Conservation (phyloP, 176 grass and related monocot species). For the Aechmea fasciata region DNA sequence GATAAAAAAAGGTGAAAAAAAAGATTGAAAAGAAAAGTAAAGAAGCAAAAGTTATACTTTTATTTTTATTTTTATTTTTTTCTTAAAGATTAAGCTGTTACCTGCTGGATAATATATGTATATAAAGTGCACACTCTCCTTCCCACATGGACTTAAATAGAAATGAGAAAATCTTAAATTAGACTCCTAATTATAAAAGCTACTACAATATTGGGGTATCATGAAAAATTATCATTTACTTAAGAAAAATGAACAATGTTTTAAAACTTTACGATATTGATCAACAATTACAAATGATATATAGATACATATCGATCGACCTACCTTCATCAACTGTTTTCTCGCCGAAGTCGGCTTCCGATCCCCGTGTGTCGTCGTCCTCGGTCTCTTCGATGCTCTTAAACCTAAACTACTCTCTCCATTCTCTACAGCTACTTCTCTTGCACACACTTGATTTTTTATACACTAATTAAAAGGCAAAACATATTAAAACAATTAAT, state of each 20-base stretch:
- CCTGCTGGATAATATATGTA: no score
- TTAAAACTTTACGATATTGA: neutral
- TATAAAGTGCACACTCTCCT: no score
- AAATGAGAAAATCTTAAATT: no score
- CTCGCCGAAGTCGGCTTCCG: conserved; percentile 10
- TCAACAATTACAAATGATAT: neutral
- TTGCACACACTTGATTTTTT: neutral
- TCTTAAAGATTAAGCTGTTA: no score
- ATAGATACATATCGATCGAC: neutral
- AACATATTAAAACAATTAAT: neutral
- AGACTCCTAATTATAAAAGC: no score
- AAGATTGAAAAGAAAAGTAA: neutral
- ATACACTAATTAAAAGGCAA: conserved; percentile 26
- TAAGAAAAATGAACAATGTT: no score
- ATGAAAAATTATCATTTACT: no score
- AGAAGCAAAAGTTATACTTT: no score
- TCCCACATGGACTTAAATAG: no score
- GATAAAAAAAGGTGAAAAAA: no score
- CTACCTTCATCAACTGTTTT: conserved; percentile 34
- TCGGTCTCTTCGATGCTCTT: conserved; percentile 32
- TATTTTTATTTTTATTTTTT: no score
- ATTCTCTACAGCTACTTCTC: conserved; percentile 28
- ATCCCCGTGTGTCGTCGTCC: conserved; percentile 11
- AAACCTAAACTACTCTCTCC: conserved; percentile 3
- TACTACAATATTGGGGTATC: no score